phyloP scores from a whole-genome alignment of 2,329 filamentous ascomycete genomes.

The Metarhizium album region DNA sequence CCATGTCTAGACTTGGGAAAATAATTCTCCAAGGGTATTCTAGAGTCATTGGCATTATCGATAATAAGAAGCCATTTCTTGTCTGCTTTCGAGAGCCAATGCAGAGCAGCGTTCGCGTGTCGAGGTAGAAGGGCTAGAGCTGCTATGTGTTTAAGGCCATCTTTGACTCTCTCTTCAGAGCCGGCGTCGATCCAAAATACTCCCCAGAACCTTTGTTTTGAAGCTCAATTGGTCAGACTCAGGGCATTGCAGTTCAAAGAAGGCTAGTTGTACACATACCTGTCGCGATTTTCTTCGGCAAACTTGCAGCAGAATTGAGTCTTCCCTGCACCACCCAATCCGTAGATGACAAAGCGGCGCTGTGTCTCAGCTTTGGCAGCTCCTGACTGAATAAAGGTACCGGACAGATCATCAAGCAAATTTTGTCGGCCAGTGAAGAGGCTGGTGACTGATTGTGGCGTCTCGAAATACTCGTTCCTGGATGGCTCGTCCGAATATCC shows the following conservation, averaged over 20 bases:
- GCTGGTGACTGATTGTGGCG: neutral
- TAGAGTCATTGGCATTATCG: conserved; percentile 27
- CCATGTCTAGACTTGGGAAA: conserved; percentile 5
- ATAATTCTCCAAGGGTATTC: conserved; percentile 1
- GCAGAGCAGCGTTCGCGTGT: conserved; percentile 9
- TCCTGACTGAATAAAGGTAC: neutral
- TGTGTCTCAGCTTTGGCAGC: neutral
- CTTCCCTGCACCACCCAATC: conserved; percentile 28
- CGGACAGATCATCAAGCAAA: neutral
- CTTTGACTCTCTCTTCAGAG: conserved; percentile 14
- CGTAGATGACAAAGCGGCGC: conserved; percentile 5
- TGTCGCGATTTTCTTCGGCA: neutral
- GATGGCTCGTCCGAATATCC: too few relatives aligned
- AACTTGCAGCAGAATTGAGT: conserved; percentile 17
- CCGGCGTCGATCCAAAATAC: conserved; percentile 29
- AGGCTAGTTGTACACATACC: neutral
- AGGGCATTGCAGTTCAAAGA: neutral
- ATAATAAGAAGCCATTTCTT: conserved; percentile 26
- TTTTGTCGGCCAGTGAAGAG: neutral
- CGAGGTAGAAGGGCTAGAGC: conserved; percentile 41
- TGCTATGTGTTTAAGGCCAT: conserved; percentile 21
- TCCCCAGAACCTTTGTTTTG: neutral
- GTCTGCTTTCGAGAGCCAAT: neutral
- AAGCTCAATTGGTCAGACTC: neutral
- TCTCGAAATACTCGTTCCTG: neutral